phyloP scores from a whole-genome alignment of 108 stramenopile species.

The Skeletonema costatum region DNA sequence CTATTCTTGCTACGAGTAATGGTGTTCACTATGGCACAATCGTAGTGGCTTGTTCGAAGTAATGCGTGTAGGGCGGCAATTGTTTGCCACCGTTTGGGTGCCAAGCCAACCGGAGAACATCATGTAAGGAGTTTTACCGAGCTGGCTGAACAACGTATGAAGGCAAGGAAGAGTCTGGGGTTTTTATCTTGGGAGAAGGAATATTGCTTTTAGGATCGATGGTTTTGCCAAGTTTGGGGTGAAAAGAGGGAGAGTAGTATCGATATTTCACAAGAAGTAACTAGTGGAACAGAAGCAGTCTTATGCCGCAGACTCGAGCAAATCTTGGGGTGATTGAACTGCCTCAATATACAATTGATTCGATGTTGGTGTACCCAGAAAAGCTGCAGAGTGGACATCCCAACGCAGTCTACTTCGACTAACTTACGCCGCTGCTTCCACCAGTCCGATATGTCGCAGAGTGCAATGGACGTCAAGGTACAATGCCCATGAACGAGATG shows the following conservation, averaged over 20 bases:
- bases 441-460: slow-evolving; percentile 35
- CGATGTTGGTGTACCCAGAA: slow-evolving; percentile 21
- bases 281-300: background rate
- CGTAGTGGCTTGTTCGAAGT: slow-evolving; percentile 69
- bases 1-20: slow-evolving; percentile 79
- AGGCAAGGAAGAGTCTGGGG: slow-evolving; percentile 39
- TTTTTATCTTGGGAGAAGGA: slow-evolving; percentile 42
- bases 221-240: slow-evolving; percentile 53
- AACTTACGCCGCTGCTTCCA: background rate
- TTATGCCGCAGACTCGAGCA: background rate
- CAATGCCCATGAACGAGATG: background rate
- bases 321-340: background rate
- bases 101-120: slow-evolving; percentile 61
- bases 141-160: slow-evolving; percentile 46
- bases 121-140: slow-evolving; percentile 78
- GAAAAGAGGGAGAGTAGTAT: slow-evolving; percentile 44
- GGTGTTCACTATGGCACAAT: slow-evolving; percentile 77
- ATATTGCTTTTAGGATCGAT: slow-evolving; percentile 51
- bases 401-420: background rate
- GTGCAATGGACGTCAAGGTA: background rate
- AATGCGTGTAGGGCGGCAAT: slow-evolving; percentile 55
- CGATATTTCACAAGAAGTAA: background rate
- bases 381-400: slow-evolving; percentile 13
- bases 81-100: slow-evolving; percentile 62
- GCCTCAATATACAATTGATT: background rate